Percentiles rank a stretch among this genome's conserved stretches.
These are phyloP conservation scores for Lomentospora prolificans DNA, from an alignment of 2,329 filamentous ascomycete genomes.

Conservation along the genomic window DNA sequence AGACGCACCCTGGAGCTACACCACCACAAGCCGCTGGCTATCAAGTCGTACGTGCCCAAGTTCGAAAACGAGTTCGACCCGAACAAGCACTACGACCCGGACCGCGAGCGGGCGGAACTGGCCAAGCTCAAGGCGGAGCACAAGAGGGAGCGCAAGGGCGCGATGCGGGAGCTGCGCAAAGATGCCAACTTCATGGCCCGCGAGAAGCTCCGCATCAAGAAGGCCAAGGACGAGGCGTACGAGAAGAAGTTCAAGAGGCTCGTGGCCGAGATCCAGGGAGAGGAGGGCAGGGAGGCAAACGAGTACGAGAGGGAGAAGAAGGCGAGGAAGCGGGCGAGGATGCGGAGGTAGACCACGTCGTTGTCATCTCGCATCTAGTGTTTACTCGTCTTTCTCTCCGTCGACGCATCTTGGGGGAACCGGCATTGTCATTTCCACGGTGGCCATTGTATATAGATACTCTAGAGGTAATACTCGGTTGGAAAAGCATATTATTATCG, in stretches of 20 bases:
- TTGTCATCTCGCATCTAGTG: background rate
- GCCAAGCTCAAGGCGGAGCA: slow-evolving; percentile 81
- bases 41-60: slow-evolving; percentile 81
- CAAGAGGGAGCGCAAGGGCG: slow-evolving; percentile 92
- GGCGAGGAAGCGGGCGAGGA: slow-evolving; percentile 57
- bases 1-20: slow-evolving; percentile 81
- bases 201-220: slow-evolving; percentile 85
- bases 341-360: slow-evolving; percentile 4
- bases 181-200: slow-evolving; percentile 89
- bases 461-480: background rate
- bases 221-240: slow-evolving; percentile 84
- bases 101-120: slow-evolving; percentile 77
- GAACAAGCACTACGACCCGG: slow-evolving; percentile 92
- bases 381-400: background rate
- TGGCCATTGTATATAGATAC: background rate
- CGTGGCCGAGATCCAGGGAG: slow-evolving; percentile 88
- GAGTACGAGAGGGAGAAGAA: slow-evolving; percentile 81
- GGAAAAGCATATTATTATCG: background rate
- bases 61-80: slow-evolving; percentile 96
- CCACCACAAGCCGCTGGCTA: slow-evolving; percentile 77
- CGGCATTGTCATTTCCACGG: background rate
- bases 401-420: background rate
- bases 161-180: slow-evolving; percentile 86
- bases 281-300: slow-evolving; percentile 81
- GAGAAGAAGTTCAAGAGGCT: slow-evolving; percentile 92